Evolutionary conservation across 306 rosid genomes (phyloP), one percentile per base, ranked within the genome.

Genomic region (Begonia fuchsioides): DNA sequence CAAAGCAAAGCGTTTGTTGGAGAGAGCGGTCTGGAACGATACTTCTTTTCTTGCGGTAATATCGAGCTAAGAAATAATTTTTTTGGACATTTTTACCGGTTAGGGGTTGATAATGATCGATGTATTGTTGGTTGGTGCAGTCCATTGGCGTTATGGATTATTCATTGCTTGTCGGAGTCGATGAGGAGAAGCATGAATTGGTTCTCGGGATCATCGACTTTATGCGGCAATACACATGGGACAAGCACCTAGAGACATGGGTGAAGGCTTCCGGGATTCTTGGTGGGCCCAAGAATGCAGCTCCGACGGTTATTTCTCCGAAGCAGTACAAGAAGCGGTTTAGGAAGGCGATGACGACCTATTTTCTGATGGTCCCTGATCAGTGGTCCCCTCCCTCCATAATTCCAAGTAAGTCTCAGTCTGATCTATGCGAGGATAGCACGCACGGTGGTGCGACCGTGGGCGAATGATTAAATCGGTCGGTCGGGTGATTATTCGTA

Each of bases 161-260:
- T 59, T 92, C 98, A 20, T 63, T 92, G 50, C 84, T 92, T 57
- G 96, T 85, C 44, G 98, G 98, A 49, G 68, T 92, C 72, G 98
- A 92, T 60, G 87, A 85, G 75, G 94, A 79, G 67, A 92, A 73
- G 67, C 83, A 86, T 39, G 87, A 92, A 58, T 64, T 92, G 67
- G 88, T 92, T 63, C 75, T 92, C 55, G 98, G 96, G 71, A 82
- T 92, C 66, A 92, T 92, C 58, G 98, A 92, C 65, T 92, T 79
- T 72, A 71, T 92, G 98, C 81, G 98, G 55, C 98, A 90, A 52
- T 88, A 88, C 69, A 90, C 98, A 8, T 90, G 98, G 98, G 98
- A 92, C 76, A 92, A 92, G 67, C 98, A 92, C 72, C 93, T 92
- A 44, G 98, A 92, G 72, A 79, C 96, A 14, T 92, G 98, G 98